Conservation (phyloP, 73 alveolate species). For the Paramecium tetraurelia region DNA sequence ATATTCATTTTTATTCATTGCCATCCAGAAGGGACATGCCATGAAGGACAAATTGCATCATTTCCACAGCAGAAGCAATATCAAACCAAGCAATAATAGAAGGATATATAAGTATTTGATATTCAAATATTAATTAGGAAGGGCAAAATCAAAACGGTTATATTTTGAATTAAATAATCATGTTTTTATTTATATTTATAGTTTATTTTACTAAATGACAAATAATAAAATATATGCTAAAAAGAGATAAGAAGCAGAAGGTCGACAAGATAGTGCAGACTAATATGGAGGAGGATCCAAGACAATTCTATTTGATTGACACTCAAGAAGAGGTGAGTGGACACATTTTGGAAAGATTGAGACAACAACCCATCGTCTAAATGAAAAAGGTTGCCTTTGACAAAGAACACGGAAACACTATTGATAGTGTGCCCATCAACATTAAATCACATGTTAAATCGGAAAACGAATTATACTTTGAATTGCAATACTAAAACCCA, state of each 20-base stretch:
- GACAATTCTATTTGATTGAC: slow-evolving; percentile 2
- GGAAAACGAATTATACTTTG: not conserved
- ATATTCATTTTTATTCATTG: not conserved
- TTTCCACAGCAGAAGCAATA: not conserved
- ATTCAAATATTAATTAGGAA: not conserved
- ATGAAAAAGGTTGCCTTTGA: not conserved
- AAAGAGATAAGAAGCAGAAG: not conserved
- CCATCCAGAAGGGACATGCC: not conserved
- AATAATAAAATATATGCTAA: not conserved
- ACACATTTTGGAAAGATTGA: not conserved
- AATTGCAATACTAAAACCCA: not conserved
- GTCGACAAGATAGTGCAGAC: not conserved
- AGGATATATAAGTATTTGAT: not conserved
- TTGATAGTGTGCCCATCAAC: not conserved
- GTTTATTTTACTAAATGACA: not conserved
- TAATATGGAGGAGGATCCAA: slow-evolving; percentile 22
- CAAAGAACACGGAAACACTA: not conserved
- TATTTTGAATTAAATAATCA: not conserved
- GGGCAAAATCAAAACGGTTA: not conserved
- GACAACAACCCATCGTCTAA: not conserved
- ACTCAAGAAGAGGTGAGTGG: not conserved
- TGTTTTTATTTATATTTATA: not conserved
- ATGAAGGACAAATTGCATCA: not conserved
- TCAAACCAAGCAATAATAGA: not conserved
- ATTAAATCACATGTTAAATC: slow-evolving; percentile 5